Evolutionary conservation across 225 moss, liverwort and hornwort species (phyloP), one percentile per base, ranked within the genome.

Genomic region (Marchantia paleacea): DNA sequence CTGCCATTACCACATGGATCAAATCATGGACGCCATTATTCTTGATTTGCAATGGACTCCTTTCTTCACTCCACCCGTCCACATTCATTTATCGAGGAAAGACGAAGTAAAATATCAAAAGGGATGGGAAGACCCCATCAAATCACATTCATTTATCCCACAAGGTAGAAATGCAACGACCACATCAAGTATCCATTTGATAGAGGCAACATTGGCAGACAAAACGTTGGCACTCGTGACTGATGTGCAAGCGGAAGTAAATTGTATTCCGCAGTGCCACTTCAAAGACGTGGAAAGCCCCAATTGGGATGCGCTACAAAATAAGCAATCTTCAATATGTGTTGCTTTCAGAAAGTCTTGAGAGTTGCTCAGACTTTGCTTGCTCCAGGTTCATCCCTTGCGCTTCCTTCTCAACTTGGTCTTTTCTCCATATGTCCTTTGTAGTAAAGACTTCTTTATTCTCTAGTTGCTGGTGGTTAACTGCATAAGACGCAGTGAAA

Each of bases 71-170:
- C n/a, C 25, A 55, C 54, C 55, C 14, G 74, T 26, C 54, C 54
- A 29, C 55, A 55, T 53, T 74, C 55, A n/a, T n/a, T n/a, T n/a
- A n/a, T n/a, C n/a, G n/a, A n/a, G n/a, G n/a, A n/a, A n/a, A n/a
- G n/a, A n/a, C n/a, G n/a, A n/a, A n/a, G n/a, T n/a, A n/a, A n/a
- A n/a, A n/a, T n/a, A n/a, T n/a, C n/a, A n/a, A n/a, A n/a, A n/a
- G n/a, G n/a, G n/a, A n/a, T n/a, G n/a, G n/a, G n/a, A n/a, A n/a
- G n/a, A n/a, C n/a, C n/a, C n/a, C n/a, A n/a, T n/a, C n/a, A n/a
- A n/a, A n/a, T n/a, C n/a, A n/a, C n/a, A n/a, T n/a, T n/a, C 89
- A 74, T 29, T 26, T 74, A 55, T 74, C 74, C 28, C 74, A 15
- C 55, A 16, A 74, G 12, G 55, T 74, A 54, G 39, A 39, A 55